Conservation (phyloP, 163 green algal genomes). For the Scenedesmus sp. region DNA sequence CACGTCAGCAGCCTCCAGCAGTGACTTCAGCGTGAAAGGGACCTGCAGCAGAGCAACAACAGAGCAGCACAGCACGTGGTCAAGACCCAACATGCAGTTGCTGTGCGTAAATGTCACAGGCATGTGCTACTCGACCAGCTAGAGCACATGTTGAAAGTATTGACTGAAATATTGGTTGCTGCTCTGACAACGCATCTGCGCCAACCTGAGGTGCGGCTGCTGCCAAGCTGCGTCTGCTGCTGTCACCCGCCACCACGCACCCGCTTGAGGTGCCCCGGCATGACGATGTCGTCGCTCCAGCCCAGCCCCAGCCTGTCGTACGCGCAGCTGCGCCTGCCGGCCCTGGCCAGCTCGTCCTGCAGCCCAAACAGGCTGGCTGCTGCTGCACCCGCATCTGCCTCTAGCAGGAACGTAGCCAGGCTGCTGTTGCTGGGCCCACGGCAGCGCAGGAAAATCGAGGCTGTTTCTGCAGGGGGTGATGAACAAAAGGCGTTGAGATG, state of each 20-base stretch:
- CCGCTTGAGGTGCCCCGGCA: constrained; percentile 6
- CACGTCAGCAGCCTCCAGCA: not conserved
- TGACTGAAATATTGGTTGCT: not conserved
- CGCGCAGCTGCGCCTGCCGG: constrained; percentile 8
- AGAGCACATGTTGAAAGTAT: not conserved
- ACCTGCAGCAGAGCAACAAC: constrained; percentile 2
- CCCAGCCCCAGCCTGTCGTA: constrained; percentile 46
- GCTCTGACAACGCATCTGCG: not conserved
- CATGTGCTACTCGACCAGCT: not conserved
- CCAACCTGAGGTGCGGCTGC: not conserved
- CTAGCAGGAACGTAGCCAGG: constrained; percentile 28
- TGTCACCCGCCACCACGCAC: not conserved
- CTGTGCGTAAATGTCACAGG: not conserved
- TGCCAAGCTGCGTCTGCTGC: not conserved
- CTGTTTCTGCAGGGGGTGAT: not conserved
- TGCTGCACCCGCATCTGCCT: constrained; percentile 8
- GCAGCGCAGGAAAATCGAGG: constrained; percentile 3
- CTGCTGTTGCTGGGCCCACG: not conserved
- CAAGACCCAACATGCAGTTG: not conserved
- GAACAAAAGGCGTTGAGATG: not conserved
- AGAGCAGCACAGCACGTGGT: not conserved
- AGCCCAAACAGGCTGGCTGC: constrained; percentile 35
- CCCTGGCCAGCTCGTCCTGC: constrained; percentile 1
- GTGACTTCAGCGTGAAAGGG: not conserved
- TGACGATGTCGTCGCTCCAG: constrained; percentile 38